Evolutionary conservation across 768 basidiomycete genomes (phyloP).

Genomic region (Boletus tomentosulus): DNA sequence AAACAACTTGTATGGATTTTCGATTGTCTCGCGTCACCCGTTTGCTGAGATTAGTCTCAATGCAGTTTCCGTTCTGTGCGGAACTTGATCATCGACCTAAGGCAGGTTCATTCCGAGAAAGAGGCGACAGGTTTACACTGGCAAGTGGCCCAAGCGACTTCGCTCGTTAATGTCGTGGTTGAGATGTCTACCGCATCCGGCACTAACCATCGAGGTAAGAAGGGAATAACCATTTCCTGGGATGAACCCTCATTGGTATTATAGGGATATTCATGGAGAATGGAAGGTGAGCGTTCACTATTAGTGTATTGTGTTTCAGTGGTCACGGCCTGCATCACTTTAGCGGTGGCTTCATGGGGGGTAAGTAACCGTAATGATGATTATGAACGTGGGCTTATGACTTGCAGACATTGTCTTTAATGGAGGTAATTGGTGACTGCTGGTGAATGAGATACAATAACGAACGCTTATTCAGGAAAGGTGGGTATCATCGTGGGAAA

Average conservation of each 20-base stretch:
- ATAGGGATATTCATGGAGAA: constrained; percentile 71
- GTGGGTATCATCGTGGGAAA: constrained; percentile 72
- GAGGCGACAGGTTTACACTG: constrained; percentile 71
- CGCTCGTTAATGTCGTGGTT: constrained; percentile 66
- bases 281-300: constrained; percentile 42
- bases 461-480: constrained; percentile 21
- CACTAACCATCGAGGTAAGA: constrained; percentile 62
- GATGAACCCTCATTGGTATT: background rate
- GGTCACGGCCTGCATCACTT: background rate
- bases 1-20: constrained; percentile 21
- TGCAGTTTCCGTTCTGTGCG: constrained; percentile 66
- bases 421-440: constrained; percentile 27
- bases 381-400: background rate
- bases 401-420: constrained; percentile 39
- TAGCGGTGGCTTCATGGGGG: constrained; percentile 51
- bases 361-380: constrained; percentile 29
- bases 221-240: background rate
- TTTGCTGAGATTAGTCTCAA: constrained; percentile 40
- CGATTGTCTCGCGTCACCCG: constrained; percentile 20
- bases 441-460: background rate
- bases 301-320: background rate
- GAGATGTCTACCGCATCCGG: constrained; percentile 62
- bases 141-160: constrained; percentile 79
- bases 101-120: constrained; percentile 46
- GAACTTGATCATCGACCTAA: constrained; percentile 70